Evolutionary conservation across 2,329 filamentous ascomycete genomes (phyloP).

Genomic region (Aciculosporium take): DNA sequence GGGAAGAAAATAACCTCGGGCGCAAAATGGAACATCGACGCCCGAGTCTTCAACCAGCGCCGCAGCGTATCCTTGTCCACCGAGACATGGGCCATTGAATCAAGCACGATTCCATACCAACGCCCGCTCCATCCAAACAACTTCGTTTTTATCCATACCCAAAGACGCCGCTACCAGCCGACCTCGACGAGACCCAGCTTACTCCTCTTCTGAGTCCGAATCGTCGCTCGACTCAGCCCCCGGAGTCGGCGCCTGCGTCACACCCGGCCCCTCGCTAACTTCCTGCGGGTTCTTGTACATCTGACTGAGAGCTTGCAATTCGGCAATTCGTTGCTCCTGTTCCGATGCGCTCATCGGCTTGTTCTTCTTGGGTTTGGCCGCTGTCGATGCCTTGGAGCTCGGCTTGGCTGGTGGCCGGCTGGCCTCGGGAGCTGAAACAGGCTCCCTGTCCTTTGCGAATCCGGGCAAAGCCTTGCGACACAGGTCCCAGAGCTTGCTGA

Average conservation of each 20-base stretch:
- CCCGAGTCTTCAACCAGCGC: not conserved
- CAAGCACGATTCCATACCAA: slow-evolving; percentile 6
- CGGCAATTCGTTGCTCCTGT: slow-evolving; percentile 50
- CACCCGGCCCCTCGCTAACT: slow-evolving; percentile 13
- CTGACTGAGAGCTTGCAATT: slow-evolving; percentile 40
- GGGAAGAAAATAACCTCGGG: not conserved
- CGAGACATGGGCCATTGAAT: not conserved
- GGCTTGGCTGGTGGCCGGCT: slow-evolving; percentile 17
- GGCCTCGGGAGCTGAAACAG: slow-evolving; percentile 17
- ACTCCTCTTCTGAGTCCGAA: slow-evolving; percentile 33
- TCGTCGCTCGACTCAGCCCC: slow-evolving; percentile 27
- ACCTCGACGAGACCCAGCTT: slow-evolving; percentile 13
- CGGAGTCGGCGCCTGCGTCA: slow-evolving; percentile 15
- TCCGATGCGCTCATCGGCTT: slow-evolving; percentile 61
- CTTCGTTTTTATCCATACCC: slow-evolving; percentile 8
- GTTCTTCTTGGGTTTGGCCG: slow-evolving; percentile 51
- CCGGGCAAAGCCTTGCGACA: slow-evolving; percentile 28
- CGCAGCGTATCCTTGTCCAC: not conserved
- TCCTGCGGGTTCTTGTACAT: slow-evolving; percentile 24
- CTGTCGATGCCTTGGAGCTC: slow-evolving; percentile 6
- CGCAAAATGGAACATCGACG: not conserved
- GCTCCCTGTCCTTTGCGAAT: slow-evolving; percentile 22
- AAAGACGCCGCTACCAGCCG: not conserved
- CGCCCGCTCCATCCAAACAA: slow-evolving; percentile 8
- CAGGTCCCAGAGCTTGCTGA: slow-evolving; percentile 36